A percentile compares a stretch with the other conserved stretches of the same genome.
Evolutionary conservation across 306 rosid species (phyloP).

Genomic region (Pterocarpus santalinus): DNA sequence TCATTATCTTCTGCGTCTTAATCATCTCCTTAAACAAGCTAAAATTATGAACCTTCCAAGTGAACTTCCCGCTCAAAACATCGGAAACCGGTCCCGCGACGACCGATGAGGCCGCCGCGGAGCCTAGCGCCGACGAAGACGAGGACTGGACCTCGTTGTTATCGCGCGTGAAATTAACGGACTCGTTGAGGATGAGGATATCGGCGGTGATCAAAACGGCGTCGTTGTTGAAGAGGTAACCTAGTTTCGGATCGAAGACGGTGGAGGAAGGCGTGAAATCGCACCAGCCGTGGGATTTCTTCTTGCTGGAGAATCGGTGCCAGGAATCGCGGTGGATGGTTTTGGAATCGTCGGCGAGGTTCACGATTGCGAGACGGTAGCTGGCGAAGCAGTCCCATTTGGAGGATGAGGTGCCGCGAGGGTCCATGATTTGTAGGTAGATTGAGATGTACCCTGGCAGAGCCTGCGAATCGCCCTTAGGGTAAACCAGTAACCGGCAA

Average conservation of each 20-base stretch:
- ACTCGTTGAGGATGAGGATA: conserved; percentile 85
- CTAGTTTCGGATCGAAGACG: conserved; percentile 88
- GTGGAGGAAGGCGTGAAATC: conserved; percentile 94
- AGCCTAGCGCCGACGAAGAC: conserved; percentile 51
- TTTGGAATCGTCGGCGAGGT: conserved; percentile 82
- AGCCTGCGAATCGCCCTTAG: conserved; percentile 96
- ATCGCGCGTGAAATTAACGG: conserved; percentile 88
- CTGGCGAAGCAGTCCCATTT: conserved; percentile 99
- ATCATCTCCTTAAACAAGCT: conserved; percentile 94
- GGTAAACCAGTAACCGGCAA: conserved; percentile 91
- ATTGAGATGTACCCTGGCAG: conserved; percentile 92
- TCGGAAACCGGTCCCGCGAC: conserved; percentile 77
- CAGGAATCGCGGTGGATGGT: conserved; percentile 95
- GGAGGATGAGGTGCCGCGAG: conserved; percentile 92
- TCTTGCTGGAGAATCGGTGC: conserved; percentile 96
- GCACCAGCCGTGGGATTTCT: conserved; percentile 99
- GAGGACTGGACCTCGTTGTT: conserved; percentile 77
- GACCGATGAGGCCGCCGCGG: conserved; percentile 60
- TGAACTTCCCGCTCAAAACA: conserved; percentile 92
- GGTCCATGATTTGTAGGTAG: conserved; percentile 99
- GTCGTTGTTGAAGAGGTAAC: conserved; percentile 68
- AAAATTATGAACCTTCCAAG: conserved; percentile 98
- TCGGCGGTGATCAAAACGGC: conserved; percentile 95
- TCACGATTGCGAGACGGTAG: conserved; percentile 89
- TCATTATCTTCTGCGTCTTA: conserved; percentile 97